A percentile compares a stretch with the other conserved stretches of the same genome.
Evolutionary conservation across 2,329 filamentous ascomycete species (phyloP).

Genomic region (Diaporthe humulicola): DNA sequence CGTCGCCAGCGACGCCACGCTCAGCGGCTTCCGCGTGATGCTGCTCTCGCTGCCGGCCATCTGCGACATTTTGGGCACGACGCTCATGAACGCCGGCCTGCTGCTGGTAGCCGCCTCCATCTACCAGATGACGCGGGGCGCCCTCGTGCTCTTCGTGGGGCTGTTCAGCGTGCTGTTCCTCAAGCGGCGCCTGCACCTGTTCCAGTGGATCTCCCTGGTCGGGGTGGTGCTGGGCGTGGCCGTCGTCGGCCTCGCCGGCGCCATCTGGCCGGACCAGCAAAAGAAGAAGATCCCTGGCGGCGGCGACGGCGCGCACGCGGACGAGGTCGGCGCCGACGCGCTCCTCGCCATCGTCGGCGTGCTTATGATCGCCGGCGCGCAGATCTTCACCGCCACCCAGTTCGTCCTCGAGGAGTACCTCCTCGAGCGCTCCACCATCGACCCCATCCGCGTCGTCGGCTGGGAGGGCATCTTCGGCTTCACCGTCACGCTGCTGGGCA

Average conservation of each 20-base stretch:
- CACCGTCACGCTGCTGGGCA: conserved; percentile 79
- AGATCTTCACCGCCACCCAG: conserved; percentile 96
- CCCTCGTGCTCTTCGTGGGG: conserved; percentile 94
- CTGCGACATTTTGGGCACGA: conserved; percentile 95
- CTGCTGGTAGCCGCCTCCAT: conserved; percentile 95
- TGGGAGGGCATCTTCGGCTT: conserved; percentile 98
- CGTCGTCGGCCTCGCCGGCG: conserved; percentile 89
- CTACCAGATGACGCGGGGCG: conserved; percentile 98
- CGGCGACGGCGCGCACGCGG: conserved; percentile 50
- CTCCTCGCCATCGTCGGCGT: conserved; percentile 84
- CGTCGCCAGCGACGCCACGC: conserved; percentile 63
- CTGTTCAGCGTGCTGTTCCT: conserved; percentile 95
- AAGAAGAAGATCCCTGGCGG: conserved; percentile 49
- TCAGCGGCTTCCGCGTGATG: conserved; percentile 79
- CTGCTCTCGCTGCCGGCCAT: conserved; percentile 88
- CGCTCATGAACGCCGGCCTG: conserved; percentile 95
- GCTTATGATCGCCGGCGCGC: conserved; percentile 89
- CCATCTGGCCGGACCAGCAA: conserved; percentile 79
- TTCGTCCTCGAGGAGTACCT: conserved; percentile 98
- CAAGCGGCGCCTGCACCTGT: conserved; percentile 81
- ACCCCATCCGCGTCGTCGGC: conserved; percentile 91
- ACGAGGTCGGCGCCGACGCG: conserved; percentile 60
- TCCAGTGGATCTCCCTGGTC: conserved; percentile 91
- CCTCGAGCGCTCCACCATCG: conserved; percentile 73
- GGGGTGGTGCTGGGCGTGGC: conserved; percentile 91